Evolutionary conservation across 768 basidiomycete species (phyloP), one percentile per base, ranked within the genome.

Genomic region (Phaffia tasmanica): DNA sequence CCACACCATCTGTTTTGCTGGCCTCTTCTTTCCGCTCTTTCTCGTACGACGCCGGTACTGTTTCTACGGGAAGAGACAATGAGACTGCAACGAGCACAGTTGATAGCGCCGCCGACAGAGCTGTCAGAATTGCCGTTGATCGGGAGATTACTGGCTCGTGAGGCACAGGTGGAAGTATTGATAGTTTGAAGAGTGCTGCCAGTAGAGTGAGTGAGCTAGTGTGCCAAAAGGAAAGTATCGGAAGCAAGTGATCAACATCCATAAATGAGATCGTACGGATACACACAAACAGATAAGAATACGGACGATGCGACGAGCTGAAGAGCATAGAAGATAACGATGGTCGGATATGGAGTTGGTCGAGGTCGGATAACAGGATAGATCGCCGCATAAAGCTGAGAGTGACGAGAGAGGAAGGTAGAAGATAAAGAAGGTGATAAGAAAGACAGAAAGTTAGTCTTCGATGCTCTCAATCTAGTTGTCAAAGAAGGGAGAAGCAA

Each of bases 81-180:
- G 15, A 35, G 15, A 64, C 30, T 9, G n/a, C 57, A 27, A 64
- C 46, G 23, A 69, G 57, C 14, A 56, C 6, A 9, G 35, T 4
- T 1, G 48, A 18, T 25, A 69, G 16, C 18, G 23, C 62, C 14
- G 59, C 46, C 1, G 56, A 29, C n/a, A 32, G 8, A 2, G 30
- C 27, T 19, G 57, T 51, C 21, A 63, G n/a, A 27, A 54, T 9
- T 35, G 54, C 6, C 21, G 32, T 51, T 3, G 8, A 8, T 14
- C 50, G 47, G 11, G 54, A 30, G n/a, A 67, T 42, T 29, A 67
- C 32, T 8, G 47, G 27, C 8, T 27, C 55, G 32, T 67, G 61
- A 7, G 66, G 61, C 23, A 62, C 29, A 11, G 60, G 66, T 0
- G 66, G 55, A 8, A 67, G 55, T n/a, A 67, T 60, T 16, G 66